phyloP scores from a whole-genome alignment of 768 basidiomycete species.

The Lyophyllum atratum region DNA sequence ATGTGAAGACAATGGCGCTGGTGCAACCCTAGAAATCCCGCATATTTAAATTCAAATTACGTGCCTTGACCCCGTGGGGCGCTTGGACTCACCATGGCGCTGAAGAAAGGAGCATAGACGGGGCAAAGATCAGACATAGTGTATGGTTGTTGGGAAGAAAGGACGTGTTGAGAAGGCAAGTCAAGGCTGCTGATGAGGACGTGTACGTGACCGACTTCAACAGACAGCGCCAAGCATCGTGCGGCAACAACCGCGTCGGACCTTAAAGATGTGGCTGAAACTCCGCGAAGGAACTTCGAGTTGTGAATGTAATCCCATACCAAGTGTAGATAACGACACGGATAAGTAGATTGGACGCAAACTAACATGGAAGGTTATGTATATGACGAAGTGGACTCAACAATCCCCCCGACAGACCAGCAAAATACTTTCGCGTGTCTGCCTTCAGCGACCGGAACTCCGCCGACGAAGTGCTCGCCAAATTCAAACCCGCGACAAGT shows the following conservation, averaged over 20 bases:
- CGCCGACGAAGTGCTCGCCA: no score
- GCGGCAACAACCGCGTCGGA: conserved; percentile 17
- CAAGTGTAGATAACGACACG: no score
- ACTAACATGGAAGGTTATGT: no score
- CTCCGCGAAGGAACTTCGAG: neutral
- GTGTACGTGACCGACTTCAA: conserved; percentile 18
- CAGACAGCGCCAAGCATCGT: conserved; percentile 4
- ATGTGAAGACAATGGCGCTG: conserved; percentile 96
- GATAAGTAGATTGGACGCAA: no score
- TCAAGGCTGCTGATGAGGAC: conserved; percentile 16
- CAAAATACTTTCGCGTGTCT: no score
- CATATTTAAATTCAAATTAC: neutral
- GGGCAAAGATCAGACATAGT: conserved; percentile 83
- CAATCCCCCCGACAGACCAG: no score
- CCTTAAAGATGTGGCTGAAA: conserved; percentile 10
- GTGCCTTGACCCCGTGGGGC: neutral
- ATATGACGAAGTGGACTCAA: no score
- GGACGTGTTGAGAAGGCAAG: conserved; percentile 3
- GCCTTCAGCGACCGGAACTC: no score
- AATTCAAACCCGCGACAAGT: no score
- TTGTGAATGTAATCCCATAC: neutral
- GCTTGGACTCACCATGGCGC: conserved; percentile 76
- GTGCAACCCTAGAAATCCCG: conserved; percentile 77
- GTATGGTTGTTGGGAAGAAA: conserved; percentile 16
- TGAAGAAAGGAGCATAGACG: conserved; percentile 98